Evolutionary conservation across 2,329 filamentous ascomycete genomes (phyloP), one percentile per base, ranked within the genome.

Genomic region (Diaporthe longicolla): DNA sequence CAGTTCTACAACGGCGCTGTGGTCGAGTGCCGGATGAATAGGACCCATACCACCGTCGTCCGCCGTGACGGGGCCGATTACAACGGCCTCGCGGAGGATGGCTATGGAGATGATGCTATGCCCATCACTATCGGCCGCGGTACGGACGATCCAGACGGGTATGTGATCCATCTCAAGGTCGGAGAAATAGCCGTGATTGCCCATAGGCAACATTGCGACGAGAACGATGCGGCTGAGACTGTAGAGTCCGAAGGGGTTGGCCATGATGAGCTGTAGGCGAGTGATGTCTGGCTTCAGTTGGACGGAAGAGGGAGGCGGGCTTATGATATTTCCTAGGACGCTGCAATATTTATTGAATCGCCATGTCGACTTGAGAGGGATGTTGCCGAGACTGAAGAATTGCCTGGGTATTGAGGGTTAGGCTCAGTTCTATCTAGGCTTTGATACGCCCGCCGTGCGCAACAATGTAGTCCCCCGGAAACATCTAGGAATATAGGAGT

Each of bases 1-100:
- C 59, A 63, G 24, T 45, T 32, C 17, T 32, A 45, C 17, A 63
- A 63, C 13, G 59, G 59, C 24, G 59, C 59, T 1, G 59, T 63
- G 24, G 59, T 63, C 9, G 24, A 32, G 17, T 63, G 24, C 3
- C 11, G 59, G 40, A 48, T 63, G 59, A 63, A 63, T 19, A 32
- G 59, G 24, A 63, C 59, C 15, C 59, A 63, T 17, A 63, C 59
- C 7, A 45, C 24, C 4, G 15, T 63, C 10, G 21, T n/a, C 17
- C 59, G 59, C 24, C 59, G 24, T 17, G 26, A 63, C 24, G 40
- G 24, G 3, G 10, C 19, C 4, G 13, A 45, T 9, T 63, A 48
- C 6, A 40, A 48, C 6, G 26, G 59, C 40, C 10, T 48, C 5
- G 40, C 1, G 3, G 9, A 40, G 17, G 59, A 63, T 15, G 24